phyloP scores from a whole-genome alignment of 2,329 filamentous ascomycete genomes.

The Xylaria arbuscula region DNA sequence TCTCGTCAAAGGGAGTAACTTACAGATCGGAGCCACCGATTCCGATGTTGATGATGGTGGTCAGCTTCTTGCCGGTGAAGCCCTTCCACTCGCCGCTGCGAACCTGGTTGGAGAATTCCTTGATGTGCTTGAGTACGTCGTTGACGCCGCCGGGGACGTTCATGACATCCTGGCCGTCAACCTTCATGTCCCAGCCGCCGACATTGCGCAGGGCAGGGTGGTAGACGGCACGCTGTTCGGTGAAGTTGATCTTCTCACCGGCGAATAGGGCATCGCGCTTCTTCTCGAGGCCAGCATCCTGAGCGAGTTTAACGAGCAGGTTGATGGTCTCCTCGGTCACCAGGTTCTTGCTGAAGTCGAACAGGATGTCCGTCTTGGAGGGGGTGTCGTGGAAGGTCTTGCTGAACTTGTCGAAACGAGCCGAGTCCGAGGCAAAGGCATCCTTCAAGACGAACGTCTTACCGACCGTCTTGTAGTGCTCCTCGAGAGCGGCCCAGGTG shows the following conservation, averaged over 20 bases:
- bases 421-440: slow-evolving; percentile 86
- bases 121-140: slow-evolving; percentile 93
- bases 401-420: slow-evolving; percentile 91
- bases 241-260: slow-evolving; percentile 99
- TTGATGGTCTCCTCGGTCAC: slow-evolving; percentile 90
- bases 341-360: slow-evolving; percentile 99
- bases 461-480: slow-evolving; percentile 86
- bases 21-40: slow-evolving; percentile 99
- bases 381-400: slow-evolving; percentile 83
- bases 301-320: slow-evolving; percentile 87
- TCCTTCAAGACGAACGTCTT: slow-evolving; percentile 94
- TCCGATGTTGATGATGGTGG: slow-evolving; percentile 95
- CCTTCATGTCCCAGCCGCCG: slow-evolving; percentile 81
- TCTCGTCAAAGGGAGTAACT: slow-evolving; percentile 54
- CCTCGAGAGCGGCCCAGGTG: slow-evolving; percentile 90
- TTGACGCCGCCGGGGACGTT: slow-evolving; percentile 89
- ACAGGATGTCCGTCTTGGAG: slow-evolving; percentile 87
- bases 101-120: slow-evolving; percentile 95
- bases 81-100: slow-evolving; percentile 97
- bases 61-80: slow-evolving; percentile 95
- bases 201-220: slow-evolving; percentile 94
- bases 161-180: slow-evolving; percentile 93
- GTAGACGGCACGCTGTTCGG: slow-evolving; percentile 94
- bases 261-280: slow-evolving; percentile 97
- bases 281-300: slow-evolving; percentile 90